Percentiles rank a stretch among this genome's conserved stretches.
phyloP scores from a whole-genome alignment of 129 eudicot genomes.

The Kitagawia praeruptora region DNA sequence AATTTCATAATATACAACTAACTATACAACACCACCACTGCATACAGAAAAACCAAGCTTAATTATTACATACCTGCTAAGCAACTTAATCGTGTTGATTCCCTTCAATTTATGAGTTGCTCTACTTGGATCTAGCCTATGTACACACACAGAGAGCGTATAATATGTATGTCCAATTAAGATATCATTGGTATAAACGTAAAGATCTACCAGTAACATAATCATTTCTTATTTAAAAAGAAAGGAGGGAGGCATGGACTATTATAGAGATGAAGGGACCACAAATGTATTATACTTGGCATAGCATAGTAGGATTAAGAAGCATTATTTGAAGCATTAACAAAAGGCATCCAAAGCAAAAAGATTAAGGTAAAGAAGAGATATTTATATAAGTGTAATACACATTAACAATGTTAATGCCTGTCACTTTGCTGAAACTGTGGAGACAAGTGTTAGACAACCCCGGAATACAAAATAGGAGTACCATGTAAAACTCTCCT shows the following conservation, averaged over 20 bases:
- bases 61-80: not conserved
- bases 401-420: not conserved
- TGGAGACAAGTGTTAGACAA: not conserved
- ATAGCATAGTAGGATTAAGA: too few relatives aligned
- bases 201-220: too few relatives aligned
- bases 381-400: not conserved
- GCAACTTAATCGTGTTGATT: not conserved
- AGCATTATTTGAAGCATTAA: too few relatives aligned
- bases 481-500: not conserved
- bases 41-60: not conserved
- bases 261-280: too few relatives aligned
- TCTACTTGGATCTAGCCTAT: not conserved
- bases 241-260: too few relatives aligned
- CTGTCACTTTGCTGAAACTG: not conserved
- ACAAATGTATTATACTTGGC: too few relatives aligned
- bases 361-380: not conserved
- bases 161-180: too few relatives aligned
- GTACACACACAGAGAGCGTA: too few relatives aligned
- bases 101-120: not conserved
- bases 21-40: not conserved
- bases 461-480: not conserved
- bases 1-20: not conserved
- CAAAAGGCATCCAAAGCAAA: too few relatives aligned
- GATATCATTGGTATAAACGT: too few relatives aligned
- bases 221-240: too few relatives aligned